Percentiles rank a stretch among this genome's conserved stretches.
Conservation (phyloP, 2,329 filamentous ascomycete genomes). For the Aspergillus niger region DNA sequence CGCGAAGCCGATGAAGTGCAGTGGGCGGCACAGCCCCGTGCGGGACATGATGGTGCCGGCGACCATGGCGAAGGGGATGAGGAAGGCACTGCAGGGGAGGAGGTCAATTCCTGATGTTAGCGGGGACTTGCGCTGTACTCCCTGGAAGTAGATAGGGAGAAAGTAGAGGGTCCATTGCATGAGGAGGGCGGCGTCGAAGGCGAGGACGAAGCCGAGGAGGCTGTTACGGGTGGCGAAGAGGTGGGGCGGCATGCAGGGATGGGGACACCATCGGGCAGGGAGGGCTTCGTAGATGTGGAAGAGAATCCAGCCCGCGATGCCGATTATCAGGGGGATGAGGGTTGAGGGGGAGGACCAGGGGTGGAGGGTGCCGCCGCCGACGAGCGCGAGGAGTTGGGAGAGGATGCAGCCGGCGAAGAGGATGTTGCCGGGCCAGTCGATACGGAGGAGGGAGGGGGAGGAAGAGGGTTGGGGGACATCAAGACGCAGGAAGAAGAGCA, state of each 20-base stretch:
- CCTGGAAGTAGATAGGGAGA: constrained; percentile 51
- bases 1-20: constrained; percentile 32
- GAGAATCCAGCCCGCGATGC: constrained; percentile 21
- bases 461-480: neutral
- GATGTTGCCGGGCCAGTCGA: constrained; percentile 32
- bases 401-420: constrained; percentile 29
- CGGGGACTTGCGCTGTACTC: constrained; percentile 38
- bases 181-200: constrained; percentile 17
- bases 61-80: constrained; percentile 22
- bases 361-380: constrained; percentile 30
- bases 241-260: constrained; percentile 42
- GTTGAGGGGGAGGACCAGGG: constrained; percentile 32
- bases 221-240: constrained; percentile 49
- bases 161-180: constrained; percentile 29
- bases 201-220: neutral
- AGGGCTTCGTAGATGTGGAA: constrained; percentile 23
- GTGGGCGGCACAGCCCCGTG: constrained; percentile 26
- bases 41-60: constrained; percentile 25
- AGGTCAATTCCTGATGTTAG: constrained; percentile 32
- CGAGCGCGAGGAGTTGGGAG: constrained; percentile 31
- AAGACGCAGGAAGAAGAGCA: constrained; percentile 28
- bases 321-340: constrained; percentile 30
- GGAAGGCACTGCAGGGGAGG: constrained; percentile 22
- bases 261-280: constrained; percentile 16
- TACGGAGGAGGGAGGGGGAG: constrained; percentile 1